These are phyloP conservation scores for Colletotrichum tropicicola DNA, from an alignment of 2,329 filamentous ascomycete genomes.

Conservation along the genomic window DNA sequence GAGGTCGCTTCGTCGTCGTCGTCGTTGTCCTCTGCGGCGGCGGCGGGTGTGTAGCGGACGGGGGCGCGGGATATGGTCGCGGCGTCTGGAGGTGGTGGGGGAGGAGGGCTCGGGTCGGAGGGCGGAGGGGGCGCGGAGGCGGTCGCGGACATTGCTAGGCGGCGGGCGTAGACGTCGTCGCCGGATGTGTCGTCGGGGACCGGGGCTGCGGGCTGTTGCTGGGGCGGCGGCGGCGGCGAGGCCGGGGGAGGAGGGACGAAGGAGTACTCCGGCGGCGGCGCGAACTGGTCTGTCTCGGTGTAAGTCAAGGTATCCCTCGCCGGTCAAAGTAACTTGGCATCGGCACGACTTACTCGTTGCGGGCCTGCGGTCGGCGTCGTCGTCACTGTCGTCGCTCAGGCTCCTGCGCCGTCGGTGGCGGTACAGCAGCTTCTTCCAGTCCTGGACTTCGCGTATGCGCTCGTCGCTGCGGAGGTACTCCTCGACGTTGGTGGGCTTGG, in stretches of 20 bases:
- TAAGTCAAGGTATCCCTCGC: slow-evolving; percentile 33
- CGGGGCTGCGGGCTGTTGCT: slow-evolving; percentile 52
- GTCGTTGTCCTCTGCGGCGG: slow-evolving; percentile 44
- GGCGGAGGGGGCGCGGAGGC: slow-evolving; percentile 41
- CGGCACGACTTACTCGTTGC: slow-evolving; percentile 31
- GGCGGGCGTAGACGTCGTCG: slow-evolving; percentile 75
- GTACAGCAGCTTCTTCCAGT: slow-evolving; percentile 88
- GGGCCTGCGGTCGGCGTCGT: slow-evolving; percentile 45
- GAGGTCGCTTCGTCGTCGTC: slow-evolving; percentile 52
- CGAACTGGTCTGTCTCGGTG: slow-evolving; percentile 61
- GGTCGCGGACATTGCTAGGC: slow-evolving; percentile 62
- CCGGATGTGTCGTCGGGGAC: slow-evolving; percentile 68
- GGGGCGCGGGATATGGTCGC: slow-evolving; percentile 80
- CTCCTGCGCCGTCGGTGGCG: slow-evolving; percentile 68
- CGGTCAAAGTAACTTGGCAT: slow-evolving; percentile 3
- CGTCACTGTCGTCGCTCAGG: slow-evolving; percentile 48
- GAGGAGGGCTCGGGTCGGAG: slow-evolving; percentile 35
- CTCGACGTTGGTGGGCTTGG: slow-evolving; percentile 83
- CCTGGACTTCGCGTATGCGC: slow-evolving; percentile 78
- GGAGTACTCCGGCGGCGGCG: slow-evolving; percentile 64
- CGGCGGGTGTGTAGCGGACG: slow-evolving; percentile 70
- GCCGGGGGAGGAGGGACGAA: slow-evolving; percentile 64
- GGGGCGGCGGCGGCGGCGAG: slow-evolving; percentile 53
- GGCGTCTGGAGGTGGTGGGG: slow-evolving; percentile 49
- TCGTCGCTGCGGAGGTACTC: slow-evolving; percentile 88